Conservation (phyloP, 2,329 filamentous ascomycete genomes). For the Rasamsonia emersonii region DNA sequence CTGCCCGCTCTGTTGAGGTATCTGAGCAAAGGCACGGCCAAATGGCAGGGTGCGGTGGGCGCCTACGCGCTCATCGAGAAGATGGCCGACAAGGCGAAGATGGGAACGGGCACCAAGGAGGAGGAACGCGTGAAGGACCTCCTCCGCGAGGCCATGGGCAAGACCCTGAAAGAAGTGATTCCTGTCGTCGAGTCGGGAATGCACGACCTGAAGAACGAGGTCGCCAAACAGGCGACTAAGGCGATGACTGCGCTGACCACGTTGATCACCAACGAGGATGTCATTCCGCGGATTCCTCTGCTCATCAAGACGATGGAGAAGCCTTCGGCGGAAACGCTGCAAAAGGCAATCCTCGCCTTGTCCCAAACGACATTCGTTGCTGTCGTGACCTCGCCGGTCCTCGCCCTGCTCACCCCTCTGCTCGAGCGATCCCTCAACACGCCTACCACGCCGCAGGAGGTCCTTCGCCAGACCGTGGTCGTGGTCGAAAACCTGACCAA, state of each 20-base stretch:
- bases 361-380: constrained; percentile 99
- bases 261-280: constrained; percentile 92
- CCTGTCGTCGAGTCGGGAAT: constrained; percentile 86
- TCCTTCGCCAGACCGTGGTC: constrained; percentile 88
- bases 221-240: constrained; percentile 75
- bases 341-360: constrained; percentile 93
- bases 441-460: constrained; percentile 83
- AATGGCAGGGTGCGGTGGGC: constrained; percentile 94
- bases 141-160: constrained; percentile 82
- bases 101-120: constrained; percentile 73
- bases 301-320: constrained; percentile 93
- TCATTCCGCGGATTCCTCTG: constrained; percentile 81
- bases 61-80: constrained; percentile 77
- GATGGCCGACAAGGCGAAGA: constrained; percentile 91
- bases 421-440: constrained; percentile 91
- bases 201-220: constrained; percentile 89
- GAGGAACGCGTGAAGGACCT: constrained; percentile 82
- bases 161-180: constrained; percentile 67
- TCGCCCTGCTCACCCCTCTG: constrained; percentile 88
- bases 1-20: constrained; percentile 69
- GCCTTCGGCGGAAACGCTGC: constrained; percentile 75
- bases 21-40: constrained; percentile 73
- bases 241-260: constrained; percentile 87
- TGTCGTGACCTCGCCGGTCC: constrained; percentile 86
- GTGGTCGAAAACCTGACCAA: constrained; percentile 98